These are phyloP conservation scores for Fraxinus angustifolia DNA, from an alignment of 305 asterid genomes.

Conservation along the genomic window DNA sequence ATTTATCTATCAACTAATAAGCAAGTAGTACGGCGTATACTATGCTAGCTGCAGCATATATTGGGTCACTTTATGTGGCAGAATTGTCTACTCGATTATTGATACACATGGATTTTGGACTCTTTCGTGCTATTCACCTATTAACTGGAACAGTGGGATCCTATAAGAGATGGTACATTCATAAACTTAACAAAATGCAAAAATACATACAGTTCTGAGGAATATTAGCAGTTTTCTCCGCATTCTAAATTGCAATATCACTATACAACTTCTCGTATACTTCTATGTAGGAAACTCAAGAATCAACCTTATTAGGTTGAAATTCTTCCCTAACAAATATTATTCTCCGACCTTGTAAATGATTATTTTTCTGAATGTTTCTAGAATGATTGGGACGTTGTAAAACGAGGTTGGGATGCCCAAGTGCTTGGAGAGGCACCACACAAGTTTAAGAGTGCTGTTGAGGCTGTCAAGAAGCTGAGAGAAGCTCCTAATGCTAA, in stretches of 20 bases:
- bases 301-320: neutral
- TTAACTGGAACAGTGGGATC: neutral
- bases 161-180: neutral
- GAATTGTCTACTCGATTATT: neutral
- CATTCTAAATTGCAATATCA: neutral
- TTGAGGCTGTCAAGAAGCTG: conserved; percentile 87
- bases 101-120: neutral
- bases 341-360: neutral
- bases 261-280: neutral
- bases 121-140: neutral
- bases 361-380: conserved; percentile 1
- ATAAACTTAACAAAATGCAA: neutral
- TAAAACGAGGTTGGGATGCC: conserved; percentile 98
- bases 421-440: conserved; percentile 99
- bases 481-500: conserved; percentile 62
- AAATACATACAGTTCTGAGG: neutral
- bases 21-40: neutral
- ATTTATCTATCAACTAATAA: neutral
- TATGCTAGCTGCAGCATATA: neutral
- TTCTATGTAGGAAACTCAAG: neutral
- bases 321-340: neutral
- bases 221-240: neutral
- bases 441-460: conserved; percentile 65
- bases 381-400: conserved; percentile 95
- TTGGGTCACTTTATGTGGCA: neutral